A percentile compares a stretch with the other conserved stretches of the same genome.
Evolutionary conservation across 371 early-diverging fungal genomes (phyloP).

Genomic region (Apophysomyces ossiformis): DNA sequence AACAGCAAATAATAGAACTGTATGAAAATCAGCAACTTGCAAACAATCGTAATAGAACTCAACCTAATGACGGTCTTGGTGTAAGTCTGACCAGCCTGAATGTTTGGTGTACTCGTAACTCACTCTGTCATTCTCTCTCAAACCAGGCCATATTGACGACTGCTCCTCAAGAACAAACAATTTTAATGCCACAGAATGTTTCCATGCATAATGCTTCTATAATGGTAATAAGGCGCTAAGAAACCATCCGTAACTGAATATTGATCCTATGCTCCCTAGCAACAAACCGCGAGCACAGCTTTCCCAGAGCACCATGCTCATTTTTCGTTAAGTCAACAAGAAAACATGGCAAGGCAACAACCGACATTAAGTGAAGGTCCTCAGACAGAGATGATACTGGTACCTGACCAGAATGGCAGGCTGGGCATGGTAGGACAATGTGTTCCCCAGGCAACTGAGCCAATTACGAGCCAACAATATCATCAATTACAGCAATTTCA

Average conservation of each 20-base stretch:
- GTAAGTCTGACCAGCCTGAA: not conserved
- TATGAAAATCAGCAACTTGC: not conserved
- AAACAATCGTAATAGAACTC: not conserved
- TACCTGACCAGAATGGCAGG: conserved; percentile 10
- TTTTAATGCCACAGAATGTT: not conserved
- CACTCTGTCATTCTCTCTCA: not conserved
- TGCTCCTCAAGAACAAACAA: not conserved
- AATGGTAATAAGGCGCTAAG: conserved; percentile 1
- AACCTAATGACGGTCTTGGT: not conserved
- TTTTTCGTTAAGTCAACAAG: not conserved
- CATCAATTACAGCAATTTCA: conserved; percentile 5
- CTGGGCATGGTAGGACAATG: conserved; percentile 2
- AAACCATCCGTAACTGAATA: not conserved
- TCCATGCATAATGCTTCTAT: not conserved
- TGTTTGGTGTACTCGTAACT: not conserved
- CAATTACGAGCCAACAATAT: not conserved
- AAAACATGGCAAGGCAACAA: not conserved
- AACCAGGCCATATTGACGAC: not conserved
- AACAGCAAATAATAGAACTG: not conserved
- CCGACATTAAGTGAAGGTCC: not conserved
- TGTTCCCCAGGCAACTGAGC: conserved; percentile 2
- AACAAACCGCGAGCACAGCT: not conserved
- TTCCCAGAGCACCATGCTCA: not conserved
- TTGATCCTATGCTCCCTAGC: not conserved
- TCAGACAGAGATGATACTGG: conserved; percentile 4